phyloP scores from a whole-genome alignment of 495 filamentous ascomycete species.

The Penicillium herquei region DNA sequence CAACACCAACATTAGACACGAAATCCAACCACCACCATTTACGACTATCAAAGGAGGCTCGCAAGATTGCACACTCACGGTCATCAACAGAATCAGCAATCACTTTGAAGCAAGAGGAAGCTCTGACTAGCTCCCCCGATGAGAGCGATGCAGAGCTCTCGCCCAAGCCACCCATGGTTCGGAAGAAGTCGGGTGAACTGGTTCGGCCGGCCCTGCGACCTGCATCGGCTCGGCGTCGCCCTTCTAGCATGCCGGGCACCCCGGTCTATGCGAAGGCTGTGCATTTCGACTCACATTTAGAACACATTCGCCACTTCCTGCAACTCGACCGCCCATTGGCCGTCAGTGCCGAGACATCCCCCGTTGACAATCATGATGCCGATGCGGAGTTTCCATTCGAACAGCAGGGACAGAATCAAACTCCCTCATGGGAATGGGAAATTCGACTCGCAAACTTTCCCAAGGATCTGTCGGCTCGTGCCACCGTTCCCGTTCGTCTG shows the following conservation, averaged over 20 bases:
- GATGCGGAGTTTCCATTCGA: constrained; percentile 86
- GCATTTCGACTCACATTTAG: constrained; percentile 91
- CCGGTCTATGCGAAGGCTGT: constrained; percentile 93
- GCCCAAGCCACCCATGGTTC: constrained; percentile 79
- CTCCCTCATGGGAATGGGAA: constrained; percentile 75
- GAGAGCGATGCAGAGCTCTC: constrained; percentile 54
- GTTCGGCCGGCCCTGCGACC: constrained; percentile 89
- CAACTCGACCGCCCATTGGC: constrained; percentile 91
- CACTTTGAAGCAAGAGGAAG: constrained; percentile 50
- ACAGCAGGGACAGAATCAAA: constrained; percentile 49
- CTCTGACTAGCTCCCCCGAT: constrained; percentile 60
- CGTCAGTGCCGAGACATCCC: constrained; percentile 93
- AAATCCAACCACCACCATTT: constrained; percentile 15
- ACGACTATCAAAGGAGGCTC: constrained; percentile 53
- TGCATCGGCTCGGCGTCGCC: constrained; percentile 66
- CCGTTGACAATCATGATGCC: constrained; percentile 78
- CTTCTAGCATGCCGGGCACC: constrained; percentile 95
- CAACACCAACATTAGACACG: background rate
- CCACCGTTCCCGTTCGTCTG: constrained; percentile 64
- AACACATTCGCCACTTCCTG: constrained; percentile 92
- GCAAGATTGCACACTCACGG: constrained; percentile 75
- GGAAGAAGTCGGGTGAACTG: constrained; percentile 97
- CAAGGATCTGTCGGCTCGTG: constrained; percentile 59
- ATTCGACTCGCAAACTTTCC: constrained; percentile 84
- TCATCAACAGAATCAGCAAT: constrained; percentile 79